Evolutionary conservation across 352 stramenopile genomes (phyloP).

Genomic region (Phytophthora hybrid): DNA sequence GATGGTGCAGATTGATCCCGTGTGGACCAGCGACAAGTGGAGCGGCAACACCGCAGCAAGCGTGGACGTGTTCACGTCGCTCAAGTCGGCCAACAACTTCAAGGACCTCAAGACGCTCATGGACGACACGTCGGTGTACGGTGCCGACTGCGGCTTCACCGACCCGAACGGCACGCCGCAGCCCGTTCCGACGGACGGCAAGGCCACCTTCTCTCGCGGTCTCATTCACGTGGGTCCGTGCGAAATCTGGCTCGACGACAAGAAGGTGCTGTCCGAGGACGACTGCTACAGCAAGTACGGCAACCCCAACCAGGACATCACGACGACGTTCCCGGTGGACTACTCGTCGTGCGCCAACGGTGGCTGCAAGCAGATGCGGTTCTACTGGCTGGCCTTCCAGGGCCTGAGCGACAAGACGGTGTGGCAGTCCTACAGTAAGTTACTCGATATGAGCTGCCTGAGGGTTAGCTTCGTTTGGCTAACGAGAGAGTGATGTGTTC

Average conservation of each 20-base stretch:
- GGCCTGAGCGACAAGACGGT: slow-evolving; percentile 12
- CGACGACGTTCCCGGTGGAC: slow-evolving; percentile 34
- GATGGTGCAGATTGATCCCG: slow-evolving; percentile 22
- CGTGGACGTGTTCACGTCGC: neutral
- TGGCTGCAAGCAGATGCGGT: slow-evolving; percentile 21
- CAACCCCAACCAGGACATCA: slow-evolving; percentile 9
- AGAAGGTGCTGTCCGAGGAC: slow-evolving; percentile 27
- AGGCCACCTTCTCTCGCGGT: slow-evolving; percentile 19
- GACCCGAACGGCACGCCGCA: slow-evolving; percentile 16
- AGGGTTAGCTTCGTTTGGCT: neutral
- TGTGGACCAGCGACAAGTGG: slow-evolving; percentile 14
- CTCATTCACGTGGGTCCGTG: slow-evolving; percentile 17
- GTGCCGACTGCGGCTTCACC: slow-evolving; percentile 22
- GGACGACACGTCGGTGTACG: slow-evolving; percentile 24
- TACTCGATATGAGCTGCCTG: neutral
- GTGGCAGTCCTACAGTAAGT: slow-evolving; percentile 20
- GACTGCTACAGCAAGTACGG: slow-evolving; percentile 30
- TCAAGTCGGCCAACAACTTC: slow-evolving; percentile 10
- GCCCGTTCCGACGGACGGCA: slow-evolving; percentile 6
- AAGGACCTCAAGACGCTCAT: slow-evolving; percentile 19
- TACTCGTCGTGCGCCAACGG: slow-evolving; percentile 11
- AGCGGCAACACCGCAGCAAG: slow-evolving; percentile 2
- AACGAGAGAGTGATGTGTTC: neutral
- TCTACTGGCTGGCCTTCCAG: slow-evolving; percentile 39
- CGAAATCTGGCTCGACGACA: slow-evolving; percentile 23